These are phyloP conservation scores for Saccharum hybrid DNA, from an alignment of 202 grass and related monocot genomes.

Conservation along the genomic window DNA sequence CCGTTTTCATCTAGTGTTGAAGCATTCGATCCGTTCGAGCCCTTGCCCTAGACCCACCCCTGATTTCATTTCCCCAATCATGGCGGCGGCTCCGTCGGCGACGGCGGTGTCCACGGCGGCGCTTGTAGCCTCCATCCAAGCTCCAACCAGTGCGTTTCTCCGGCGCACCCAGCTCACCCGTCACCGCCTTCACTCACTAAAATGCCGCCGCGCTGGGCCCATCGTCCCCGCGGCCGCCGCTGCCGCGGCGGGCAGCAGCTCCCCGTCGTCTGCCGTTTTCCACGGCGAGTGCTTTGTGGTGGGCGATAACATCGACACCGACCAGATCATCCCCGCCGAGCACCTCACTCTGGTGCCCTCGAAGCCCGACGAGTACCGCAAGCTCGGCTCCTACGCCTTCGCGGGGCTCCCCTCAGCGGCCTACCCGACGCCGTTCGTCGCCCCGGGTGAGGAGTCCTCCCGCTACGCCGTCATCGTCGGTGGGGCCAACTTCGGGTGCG, in stretches of 20 bases:
- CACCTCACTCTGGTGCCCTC: conserved; percentile 92
- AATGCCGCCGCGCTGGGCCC: conserved; percentile 31
- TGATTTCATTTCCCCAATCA: not conserved
- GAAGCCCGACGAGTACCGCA: conserved; percentile 93
- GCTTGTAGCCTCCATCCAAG: not conserved
- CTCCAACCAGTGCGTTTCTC: not conserved
- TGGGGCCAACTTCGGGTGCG: conserved; percentile 89
- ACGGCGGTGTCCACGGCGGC: not conserved
- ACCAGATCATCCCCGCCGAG: conserved; percentile 98
- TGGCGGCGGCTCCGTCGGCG: conserved; percentile 5
- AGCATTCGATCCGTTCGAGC: not conserved
- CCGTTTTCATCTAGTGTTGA: not conserved
- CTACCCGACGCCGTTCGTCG: conserved; percentile 67
- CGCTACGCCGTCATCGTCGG: conserved; percentile 66
- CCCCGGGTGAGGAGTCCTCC: conserved; percentile 54
- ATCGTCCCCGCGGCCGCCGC: not conserved
- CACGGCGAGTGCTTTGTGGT: conserved; percentile 88
- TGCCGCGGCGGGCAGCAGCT: conserved; percentile 1
- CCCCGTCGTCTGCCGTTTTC: conserved; percentile 47
- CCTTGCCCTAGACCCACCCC: not conserved
- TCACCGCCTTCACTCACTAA: not conserved
- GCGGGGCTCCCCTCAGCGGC: conserved; percentile 60
- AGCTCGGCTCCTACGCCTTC: conserved; percentile 87
- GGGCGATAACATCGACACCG: conserved; percentile 95
- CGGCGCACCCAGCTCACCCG: not conserved